Evolutionary conservation across 371 early-diverging fungal species (phyloP).

Genomic region (Lichtheimia corymbifera): DNA sequence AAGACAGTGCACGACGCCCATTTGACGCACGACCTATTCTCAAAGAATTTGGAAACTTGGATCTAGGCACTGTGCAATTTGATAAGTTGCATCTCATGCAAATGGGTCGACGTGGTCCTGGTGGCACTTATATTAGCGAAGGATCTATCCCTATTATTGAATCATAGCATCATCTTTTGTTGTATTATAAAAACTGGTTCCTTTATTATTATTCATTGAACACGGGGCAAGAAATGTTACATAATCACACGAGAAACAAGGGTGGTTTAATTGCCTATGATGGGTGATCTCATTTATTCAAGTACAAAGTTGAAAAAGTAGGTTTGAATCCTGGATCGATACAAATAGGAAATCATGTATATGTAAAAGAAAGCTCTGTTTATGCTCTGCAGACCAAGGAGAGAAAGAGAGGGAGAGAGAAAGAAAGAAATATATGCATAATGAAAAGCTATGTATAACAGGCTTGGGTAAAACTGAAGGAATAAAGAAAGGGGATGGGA

Average conservation of each 20-base stretch:
- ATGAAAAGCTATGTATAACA: not conserved
- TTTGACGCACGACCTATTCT: conserved; percentile 39
- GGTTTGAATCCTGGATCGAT: no score
- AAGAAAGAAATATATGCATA: conserved; percentile 2
- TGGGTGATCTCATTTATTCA: no score
- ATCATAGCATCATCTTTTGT: not conserved
- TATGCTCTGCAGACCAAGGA: not conserved
- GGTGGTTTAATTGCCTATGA: no score
- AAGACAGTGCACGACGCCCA: conserved; percentile 7
- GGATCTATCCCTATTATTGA: conserved; percentile 22
- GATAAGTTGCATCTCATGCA: conserved; percentile 41
- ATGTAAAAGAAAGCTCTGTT: not conserved
- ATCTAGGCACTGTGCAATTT: conserved; percentile 27
- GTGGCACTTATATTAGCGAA: conserved; percentile 33
- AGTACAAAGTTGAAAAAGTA: not conserved
- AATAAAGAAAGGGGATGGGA: not conserved
- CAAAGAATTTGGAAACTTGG: conserved; percentile 23
- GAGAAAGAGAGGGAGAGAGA: conserved; percentile 9
- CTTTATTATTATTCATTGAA: no score
- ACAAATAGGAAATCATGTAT: conserved; percentile 7
- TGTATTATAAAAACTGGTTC: no score
- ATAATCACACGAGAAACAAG: no score
- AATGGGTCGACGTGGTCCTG: conserved; percentile 29
- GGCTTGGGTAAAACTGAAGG: conserved; percentile 2
- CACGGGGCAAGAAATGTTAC: no score